phyloP scores from a whole-genome alignment of 768 basidiomycete species.

The Boletus eberwhitei region DNA sequence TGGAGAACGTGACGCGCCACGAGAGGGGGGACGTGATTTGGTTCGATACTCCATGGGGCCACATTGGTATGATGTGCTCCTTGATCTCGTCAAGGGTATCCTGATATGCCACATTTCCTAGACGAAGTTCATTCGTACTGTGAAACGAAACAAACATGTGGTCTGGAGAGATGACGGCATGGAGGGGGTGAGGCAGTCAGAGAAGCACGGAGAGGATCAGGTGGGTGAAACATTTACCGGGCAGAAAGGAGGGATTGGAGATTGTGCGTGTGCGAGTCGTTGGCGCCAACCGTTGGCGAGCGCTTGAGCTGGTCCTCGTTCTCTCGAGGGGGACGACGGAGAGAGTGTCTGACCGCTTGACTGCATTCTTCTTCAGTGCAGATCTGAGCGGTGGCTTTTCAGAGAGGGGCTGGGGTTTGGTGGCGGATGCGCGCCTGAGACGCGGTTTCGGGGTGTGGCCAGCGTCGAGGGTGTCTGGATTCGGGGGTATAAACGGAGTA shows the following conservation, averaged over 20 bases:
- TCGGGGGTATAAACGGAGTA: slow-evolving; percentile 25
- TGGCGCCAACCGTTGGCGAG: slow-evolving; percentile 30
- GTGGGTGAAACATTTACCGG: slow-evolving; percentile 20
- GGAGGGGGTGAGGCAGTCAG: slow-evolving; percentile 24
- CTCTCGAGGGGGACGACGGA: slow-evolving; percentile 31
- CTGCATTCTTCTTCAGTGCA: slow-evolving; percentile 50
- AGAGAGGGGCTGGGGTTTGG: slow-evolving; percentile 20
- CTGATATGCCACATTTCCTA: slow-evolving; percentile 46
- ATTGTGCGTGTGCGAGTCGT: slow-evolving; percentile 34
- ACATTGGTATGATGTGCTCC: slow-evolving; percentile 54
- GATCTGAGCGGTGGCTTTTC: slow-evolving; percentile 48
- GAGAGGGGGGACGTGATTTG: slow-evolving; percentile 36
- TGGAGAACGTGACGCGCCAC: slow-evolving; percentile 65
- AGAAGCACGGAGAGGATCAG: slow-evolving; percentile 8
- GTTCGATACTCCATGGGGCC: slow-evolving; percentile 60
- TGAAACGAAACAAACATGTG: slow-evolving; percentile 73
- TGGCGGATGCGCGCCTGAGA: slow-evolving; percentile 35
- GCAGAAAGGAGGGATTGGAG: slow-evolving; percentile 34
- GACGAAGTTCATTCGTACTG: slow-evolving; percentile 58
- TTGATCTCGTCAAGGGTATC: slow-evolving; percentile 58
- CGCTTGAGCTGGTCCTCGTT: slow-evolving; percentile 42
- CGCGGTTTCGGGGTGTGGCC: slow-evolving; percentile 28
- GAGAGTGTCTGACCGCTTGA: slow-evolving; percentile 25
- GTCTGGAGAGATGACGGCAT: slow-evolving; percentile 39
- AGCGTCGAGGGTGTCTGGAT: slow-evolving; percentile 18